Base-by-base conservation (phyloP, 2,329 filamentous ascomycete species). In the Colletotrichum destructivum region DNA sequence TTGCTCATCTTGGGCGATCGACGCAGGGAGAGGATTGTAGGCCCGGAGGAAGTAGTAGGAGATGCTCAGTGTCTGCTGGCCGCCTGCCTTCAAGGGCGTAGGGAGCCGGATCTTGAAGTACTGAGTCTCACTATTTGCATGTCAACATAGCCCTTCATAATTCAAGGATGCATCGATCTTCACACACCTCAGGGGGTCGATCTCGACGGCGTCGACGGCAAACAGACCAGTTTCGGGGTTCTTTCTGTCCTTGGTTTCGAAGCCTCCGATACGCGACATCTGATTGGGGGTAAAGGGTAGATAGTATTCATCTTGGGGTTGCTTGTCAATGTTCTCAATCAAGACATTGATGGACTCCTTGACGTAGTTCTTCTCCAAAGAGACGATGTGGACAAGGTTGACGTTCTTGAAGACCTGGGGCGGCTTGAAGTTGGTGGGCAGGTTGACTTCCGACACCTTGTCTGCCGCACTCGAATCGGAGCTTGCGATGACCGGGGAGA, bases 171-270 rank as follows among this genome's bases (percentile, higher is more conserved):
- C 59, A 47, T 57, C 23, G 7, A 26, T 7, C 23, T 38, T 42
- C 81, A 75, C 80, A 74, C 80, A 89, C 88, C 86, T 94, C 82
- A 90, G 79, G 26, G 85, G 77, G 74, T 92, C 88, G 75, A 89
- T 87, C 76, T 92, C 92, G 18, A 93, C 91, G 64, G 89, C 84
- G 75, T 94, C 91, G 52, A 92, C 91, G 60, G 84, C 82, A 81
- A 98, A 97, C 44, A 88, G 86, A 15, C 88, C 89, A 75, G 90
- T 87, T 64, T 87, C 88, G 46, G 89, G 82, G 75, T 95, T 89
- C 83, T 98, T 98, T 87, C 95, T 96, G 82, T 98, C 94, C 85
- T 93, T 94, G 65, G 95, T 96, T 84, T 98, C 95, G 70, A 99
- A 85, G 49, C 93, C 94, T 75, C 96, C 96, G 74, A 98, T 85